Evolutionary conservation across 352 stramenopile genomes (phyloP).

Genomic region (Aphanomyces invadans): DNA sequence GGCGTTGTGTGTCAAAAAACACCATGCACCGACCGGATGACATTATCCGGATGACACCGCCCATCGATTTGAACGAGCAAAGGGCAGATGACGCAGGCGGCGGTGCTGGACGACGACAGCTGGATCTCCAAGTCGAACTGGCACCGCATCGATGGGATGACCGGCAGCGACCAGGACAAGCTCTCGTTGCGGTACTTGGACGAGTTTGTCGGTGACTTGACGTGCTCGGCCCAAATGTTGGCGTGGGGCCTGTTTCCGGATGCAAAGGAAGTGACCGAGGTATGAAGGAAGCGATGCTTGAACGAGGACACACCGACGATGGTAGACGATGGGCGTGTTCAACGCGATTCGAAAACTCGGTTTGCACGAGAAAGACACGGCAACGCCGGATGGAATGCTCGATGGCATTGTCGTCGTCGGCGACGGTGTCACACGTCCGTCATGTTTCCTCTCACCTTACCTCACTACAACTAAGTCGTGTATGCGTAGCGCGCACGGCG

Average conservation of each 20-base stretch:
- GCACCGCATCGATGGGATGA: background rate
- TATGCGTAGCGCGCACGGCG: constrained; percentile 48
- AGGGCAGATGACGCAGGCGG: background rate
- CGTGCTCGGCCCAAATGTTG: constrained; percentile 58
- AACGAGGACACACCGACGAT: background rate
- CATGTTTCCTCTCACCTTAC: background rate
- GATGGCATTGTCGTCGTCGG: constrained; percentile 73
- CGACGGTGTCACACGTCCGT: constrained; percentile 69
- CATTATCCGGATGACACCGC: background rate
- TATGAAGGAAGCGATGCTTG: background rate
- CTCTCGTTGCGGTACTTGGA: constrained; percentile 74
- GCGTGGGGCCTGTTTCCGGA: constrained; percentile 69
- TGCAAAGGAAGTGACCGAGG: constrained; percentile 74
- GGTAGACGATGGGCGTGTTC: constrained; percentile 72
- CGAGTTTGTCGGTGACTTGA: constrained; percentile 74
- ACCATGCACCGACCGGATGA: background rate
- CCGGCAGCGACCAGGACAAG: background rate
- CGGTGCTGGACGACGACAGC: constrained; percentile 7
- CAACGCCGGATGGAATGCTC: constrained; percentile 24
- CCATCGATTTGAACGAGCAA: no score
- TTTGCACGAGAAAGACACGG: constrained; percentile 15
- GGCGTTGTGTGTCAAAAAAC: no score
- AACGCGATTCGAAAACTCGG: constrained; percentile 63
- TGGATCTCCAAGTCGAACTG: constrained; percentile 23
- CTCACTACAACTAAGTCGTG: constrained; percentile 3